Evolutionary conservation across 139 green algal genomes (phyloP).

Genomic region (Chlorella sp.): DNA sequence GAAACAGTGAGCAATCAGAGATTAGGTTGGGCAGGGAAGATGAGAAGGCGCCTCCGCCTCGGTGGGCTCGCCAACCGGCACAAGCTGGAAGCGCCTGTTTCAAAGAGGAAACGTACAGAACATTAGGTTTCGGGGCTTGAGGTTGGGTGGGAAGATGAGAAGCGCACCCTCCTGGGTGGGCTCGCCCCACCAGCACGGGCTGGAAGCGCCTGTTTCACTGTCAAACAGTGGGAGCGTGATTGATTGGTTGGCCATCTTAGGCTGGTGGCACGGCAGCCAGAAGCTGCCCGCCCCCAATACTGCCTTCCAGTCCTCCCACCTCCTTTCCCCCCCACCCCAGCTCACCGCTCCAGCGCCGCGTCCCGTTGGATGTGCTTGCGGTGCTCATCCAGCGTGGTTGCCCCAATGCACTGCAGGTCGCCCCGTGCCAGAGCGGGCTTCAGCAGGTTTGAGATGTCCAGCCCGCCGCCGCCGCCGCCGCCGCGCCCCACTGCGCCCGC

Average conservation of each 20-base stretch:
- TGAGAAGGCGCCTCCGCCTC: slow-evolving; percentile 71
- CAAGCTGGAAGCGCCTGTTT: slow-evolving; percentile 93
- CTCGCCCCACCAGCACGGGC: no score
- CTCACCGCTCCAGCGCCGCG: slow-evolving; percentile 84
- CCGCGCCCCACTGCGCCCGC: slow-evolving; percentile 71
- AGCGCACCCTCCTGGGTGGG: no score
- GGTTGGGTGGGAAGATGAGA: neutral
- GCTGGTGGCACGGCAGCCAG: no score
- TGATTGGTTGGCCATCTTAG: no score
- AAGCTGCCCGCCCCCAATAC: no score
- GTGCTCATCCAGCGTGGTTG: slow-evolving; percentile 87
- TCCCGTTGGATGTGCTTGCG: slow-evolving; percentile 97
- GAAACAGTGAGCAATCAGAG: no score
- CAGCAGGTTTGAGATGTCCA: slow-evolving; percentile 96
- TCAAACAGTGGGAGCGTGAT: no score
- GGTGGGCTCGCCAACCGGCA: slow-evolving; percentile 85
- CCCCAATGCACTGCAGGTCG: slow-evolving; percentile 85
- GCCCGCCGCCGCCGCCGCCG: slow-evolving; percentile 80
- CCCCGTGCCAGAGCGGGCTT: slow-evolving; percentile 92
- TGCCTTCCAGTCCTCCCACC: no score
- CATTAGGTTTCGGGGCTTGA: neutral
- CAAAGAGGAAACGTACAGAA: no score
- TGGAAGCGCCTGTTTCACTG: slow-evolving; percentile 95
- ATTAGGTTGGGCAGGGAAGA: neutral
- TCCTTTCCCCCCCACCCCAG: no score